phyloP scores from a whole-genome alignment of 352 stramenopile species.

The Pythium aristosporum region DNA sequence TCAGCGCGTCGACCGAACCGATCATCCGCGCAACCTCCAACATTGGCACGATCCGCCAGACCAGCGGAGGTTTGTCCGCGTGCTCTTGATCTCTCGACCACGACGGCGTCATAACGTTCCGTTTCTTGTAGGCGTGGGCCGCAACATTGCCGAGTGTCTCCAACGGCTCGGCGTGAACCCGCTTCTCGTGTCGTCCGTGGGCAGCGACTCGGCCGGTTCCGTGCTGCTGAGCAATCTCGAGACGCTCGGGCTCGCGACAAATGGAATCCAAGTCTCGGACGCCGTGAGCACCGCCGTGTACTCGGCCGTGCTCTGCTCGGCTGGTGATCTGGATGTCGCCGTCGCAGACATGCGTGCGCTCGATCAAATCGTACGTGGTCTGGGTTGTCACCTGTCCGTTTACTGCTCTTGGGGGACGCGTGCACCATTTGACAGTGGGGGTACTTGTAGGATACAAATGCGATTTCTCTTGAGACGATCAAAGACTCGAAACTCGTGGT shows the following conservation, averaged over 20 bases:
- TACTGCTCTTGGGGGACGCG: no score
- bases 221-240: conserved; percentile 74
- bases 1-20: conserved; percentile 62
- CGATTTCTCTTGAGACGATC: conserved; percentile 48
- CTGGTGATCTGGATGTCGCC: conserved; percentile 80
- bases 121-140: conserved; percentile 77
- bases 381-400: no score
- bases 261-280: conserved; percentile 50
- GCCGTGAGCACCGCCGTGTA: conserved; percentile 80
- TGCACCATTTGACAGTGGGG: no score
- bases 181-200: conserved; percentile 81
- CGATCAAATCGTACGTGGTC: no score
- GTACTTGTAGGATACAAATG: conserved; percentile 37
- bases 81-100: neutral
- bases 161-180: conserved; percentile 62
- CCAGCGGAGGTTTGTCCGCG: conserved; percentile 55
- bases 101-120: no score
- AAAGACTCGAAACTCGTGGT: conserved; percentile 58
- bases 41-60: conserved; percentile 81
- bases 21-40: conserved; percentile 86
- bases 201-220: conserved; percentile 66
- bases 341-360: conserved; percentile 88
- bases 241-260: conserved; percentile 56
- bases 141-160: conserved; percentile 91
- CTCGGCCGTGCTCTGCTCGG: conserved; percentile 70